phyloP scores from a whole-genome alignment of 2,329 filamentous ascomycete genomes.

The Ramularia collo-cygni region DNA sequence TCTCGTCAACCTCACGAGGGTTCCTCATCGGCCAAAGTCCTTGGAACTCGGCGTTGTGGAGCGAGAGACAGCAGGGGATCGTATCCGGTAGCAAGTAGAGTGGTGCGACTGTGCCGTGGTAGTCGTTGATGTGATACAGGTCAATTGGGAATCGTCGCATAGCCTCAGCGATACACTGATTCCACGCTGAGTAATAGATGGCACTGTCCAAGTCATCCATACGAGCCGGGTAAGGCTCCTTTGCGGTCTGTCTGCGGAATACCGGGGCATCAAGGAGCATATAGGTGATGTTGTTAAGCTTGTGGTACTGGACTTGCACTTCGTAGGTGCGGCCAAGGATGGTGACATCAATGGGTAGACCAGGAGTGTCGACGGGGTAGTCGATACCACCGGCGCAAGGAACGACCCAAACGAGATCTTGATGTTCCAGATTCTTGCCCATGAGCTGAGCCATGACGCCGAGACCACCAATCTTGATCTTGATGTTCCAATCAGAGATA shows the following conservation, averaged over 20 bases:
- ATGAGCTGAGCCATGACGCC: constrained; percentile 66
- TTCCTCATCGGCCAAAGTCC: constrained; percentile 62
- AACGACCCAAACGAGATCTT: constrained; percentile 55
- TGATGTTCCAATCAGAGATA: constrained; percentile 63
- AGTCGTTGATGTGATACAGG: constrained; percentile 62
- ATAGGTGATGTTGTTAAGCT: constrained; percentile 59
- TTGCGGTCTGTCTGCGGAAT: constrained; percentile 57
- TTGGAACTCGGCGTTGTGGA: constrained; percentile 65
- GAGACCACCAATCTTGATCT: constrained; percentile 64
- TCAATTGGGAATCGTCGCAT: constrained; percentile 57
- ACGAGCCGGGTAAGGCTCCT: constrained; percentile 58
- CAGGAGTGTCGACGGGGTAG: constrained; percentile 53
- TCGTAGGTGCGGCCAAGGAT: constrained; percentile 56
- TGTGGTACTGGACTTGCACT: constrained; percentile 58
- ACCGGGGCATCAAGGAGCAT: constrained; percentile 61
- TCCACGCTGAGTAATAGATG: constrained; percentile 65
- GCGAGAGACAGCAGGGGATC: constrained; percentile 55
- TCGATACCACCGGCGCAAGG: constrained; percentile 55
- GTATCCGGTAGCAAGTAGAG: constrained; percentile 58
- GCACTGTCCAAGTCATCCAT: constrained; percentile 65
- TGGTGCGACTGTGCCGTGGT: constrained; percentile 57
- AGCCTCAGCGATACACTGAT: constrained; percentile 59
- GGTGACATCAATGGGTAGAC: constrained; percentile 55
- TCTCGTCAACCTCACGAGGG: constrained; percentile 54
- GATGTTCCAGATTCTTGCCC: constrained; percentile 58